Conservation (phyloP, 306 rosid species). For the Comarum palustre region DNA sequence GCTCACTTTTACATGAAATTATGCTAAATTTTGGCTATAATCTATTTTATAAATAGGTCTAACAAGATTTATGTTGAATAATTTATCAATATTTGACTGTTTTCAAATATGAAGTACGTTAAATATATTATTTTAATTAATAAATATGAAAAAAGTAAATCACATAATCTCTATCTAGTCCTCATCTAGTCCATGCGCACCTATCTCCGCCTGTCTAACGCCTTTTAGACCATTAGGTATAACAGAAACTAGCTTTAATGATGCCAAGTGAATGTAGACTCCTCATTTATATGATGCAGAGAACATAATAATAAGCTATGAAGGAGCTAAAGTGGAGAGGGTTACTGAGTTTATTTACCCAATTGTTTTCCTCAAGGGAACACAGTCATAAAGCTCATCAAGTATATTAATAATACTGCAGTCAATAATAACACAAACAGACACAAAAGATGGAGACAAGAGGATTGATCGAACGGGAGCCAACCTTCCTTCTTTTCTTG, state of each 20-base stretch:
- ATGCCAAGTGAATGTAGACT: constrained; percentile 12
- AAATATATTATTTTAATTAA: no score
- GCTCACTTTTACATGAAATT: no score
- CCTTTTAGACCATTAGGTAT: no score
- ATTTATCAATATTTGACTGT: no score
- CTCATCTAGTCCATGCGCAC: no score
- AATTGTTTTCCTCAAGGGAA: constrained; percentile 23
- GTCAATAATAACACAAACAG: constrained; percentile 28
- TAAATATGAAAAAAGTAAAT: no score
- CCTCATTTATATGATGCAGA: constrained; percentile 26
- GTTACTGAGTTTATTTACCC: constrained; percentile 20
- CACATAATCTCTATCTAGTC: no score
- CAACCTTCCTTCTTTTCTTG: constrained; percentile 3
- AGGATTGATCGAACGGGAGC: neutral
- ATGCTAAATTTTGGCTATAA: no score
- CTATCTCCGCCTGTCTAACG: no score
- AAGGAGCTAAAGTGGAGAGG: constrained; percentile 13
- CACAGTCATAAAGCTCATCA: constrained; percentile 36
- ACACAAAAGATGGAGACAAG: constrained; percentile 7
- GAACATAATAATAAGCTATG: constrained; percentile 13
- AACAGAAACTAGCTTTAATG: constrained; percentile 1
- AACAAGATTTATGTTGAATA: no score
- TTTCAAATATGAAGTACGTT: no score
- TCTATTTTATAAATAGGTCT: no score
- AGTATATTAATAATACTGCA: constrained; percentile 20